Conservation (phyloP, 1,139 yeast species). For the Candida sp. region DNA sequence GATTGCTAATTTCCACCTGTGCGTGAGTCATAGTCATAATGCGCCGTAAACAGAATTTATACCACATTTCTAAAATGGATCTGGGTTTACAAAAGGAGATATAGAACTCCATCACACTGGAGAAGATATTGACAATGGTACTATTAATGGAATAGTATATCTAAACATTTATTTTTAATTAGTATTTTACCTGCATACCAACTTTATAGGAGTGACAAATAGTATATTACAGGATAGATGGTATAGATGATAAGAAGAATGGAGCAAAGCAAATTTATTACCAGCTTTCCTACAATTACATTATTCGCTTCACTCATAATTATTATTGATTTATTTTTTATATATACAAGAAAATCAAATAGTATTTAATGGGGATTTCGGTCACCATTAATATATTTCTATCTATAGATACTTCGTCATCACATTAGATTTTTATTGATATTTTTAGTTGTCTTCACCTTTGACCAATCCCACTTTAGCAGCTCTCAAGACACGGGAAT, state of each 20-base stretch:
- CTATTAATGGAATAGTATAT: too few species aligned
- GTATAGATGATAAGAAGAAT: too few species aligned
- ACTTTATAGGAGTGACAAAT: too few species aligned
- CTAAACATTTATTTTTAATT: too few species aligned
- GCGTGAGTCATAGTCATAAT: not conserved
- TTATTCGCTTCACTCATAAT: too few species aligned
- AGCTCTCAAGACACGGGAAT: conserved; percentile 88
- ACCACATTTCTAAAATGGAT: not conserved
- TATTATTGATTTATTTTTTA: not conserved
- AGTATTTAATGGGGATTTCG: not conserved
- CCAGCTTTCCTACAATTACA: too few species aligned
- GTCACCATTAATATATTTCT: not conserved
- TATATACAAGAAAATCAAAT: conserved; percentile 3
- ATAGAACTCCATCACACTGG: too few species aligned
- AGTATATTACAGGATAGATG: not conserved
- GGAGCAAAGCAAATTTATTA: too few species aligned
- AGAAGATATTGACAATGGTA: too few species aligned
- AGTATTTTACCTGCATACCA: too few species aligned
- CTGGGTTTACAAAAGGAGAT: too few species aligned
- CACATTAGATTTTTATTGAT: not conserved
- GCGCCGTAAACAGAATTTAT: not conserved
- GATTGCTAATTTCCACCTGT: not conserved
- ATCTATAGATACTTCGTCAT: not conserved
- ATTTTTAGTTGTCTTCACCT: conserved; percentile 21
- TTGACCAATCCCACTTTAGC: conserved; percentile 96